phyloP scores from a whole-genome alignment of 1,284 basidiomycete species.

The Tilletia caries region DNA sequence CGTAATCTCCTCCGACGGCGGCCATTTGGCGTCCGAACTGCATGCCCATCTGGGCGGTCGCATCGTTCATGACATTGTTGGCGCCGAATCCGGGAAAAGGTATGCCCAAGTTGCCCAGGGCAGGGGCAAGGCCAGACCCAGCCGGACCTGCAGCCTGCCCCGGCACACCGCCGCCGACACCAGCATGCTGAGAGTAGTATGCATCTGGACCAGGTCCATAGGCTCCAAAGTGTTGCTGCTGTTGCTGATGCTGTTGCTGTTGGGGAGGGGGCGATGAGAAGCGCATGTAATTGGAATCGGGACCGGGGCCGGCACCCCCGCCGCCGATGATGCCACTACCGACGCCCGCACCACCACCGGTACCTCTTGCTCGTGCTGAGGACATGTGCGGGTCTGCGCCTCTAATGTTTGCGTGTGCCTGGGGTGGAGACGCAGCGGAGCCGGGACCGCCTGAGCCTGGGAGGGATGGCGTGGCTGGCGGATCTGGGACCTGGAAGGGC shows the following conservation, averaged over 20 bases:
- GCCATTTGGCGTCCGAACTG: constrained; percentile 90
- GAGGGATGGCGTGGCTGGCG: constrained; percentile 8
- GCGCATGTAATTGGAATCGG: constrained; percentile 11
- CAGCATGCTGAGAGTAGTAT: neutral
- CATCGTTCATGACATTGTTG: constrained; percentile 67
- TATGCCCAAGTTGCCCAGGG: constrained; percentile 1
- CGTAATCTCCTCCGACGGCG: constrained; percentile 88
- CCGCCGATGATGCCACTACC: constrained; percentile 18
- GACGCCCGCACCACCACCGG: neutral
- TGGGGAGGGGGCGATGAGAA: constrained; percentile 7
- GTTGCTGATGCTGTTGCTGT: neutral
- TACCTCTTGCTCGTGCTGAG: constrained; percentile 18
- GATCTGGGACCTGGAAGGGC: constrained; percentile 25
- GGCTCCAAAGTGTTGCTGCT: constrained; percentile 4
- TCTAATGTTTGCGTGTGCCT: neutral
- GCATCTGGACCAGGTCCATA: constrained; percentile 8
- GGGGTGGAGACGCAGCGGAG: constrained; percentile 7
- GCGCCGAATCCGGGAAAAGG: constrained; percentile 12
- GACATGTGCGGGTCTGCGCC: constrained; percentile 17
- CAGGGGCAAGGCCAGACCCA: neutral
- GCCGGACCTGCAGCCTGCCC: neutral
- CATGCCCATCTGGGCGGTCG: constrained; percentile 92
- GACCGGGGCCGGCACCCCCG: constrained; percentile 20
- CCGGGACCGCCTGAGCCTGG: constrained; percentile 2
- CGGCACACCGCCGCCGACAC: neutral